Base-by-base conservation (phyloP, 2,329 filamentous ascomycete genomes). In the Trichoderma sp. region DNA sequence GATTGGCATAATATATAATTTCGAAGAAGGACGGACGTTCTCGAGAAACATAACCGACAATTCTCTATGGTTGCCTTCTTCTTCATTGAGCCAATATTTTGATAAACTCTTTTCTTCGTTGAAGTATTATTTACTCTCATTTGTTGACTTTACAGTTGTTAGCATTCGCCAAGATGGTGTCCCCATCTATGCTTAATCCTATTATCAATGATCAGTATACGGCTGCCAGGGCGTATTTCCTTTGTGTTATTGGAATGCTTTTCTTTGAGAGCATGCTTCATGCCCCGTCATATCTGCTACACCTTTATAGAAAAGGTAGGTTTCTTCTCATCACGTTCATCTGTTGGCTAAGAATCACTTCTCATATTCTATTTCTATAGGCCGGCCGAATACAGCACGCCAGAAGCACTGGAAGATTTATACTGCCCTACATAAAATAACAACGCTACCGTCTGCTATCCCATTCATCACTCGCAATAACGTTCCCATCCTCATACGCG, bases 131-230 rank as follows among this genome's bases (percentile, higher is more conserved):
- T 20, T 50, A 20, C 9, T 20, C 43, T 50, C n/a, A 50, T 3
- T 50, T 9, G 20, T 50, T 50, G 43, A 20, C 9, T 50, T 9
- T 20, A 20, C n/a, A 12, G 9, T 50, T 12, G 20, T 50, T 12
- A 50, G 4, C 43, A 50, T 50, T 20, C 63, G 43, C n/a, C 63
- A 66, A 32, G 4, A 66, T 66, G 63, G 63, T 66, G 43, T 68
- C 65, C 20, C 39, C 50, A 57, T 62, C 61, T 15, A 74, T 74
- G 73, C 26, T 72, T 4, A 47, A 61, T 30, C 68, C 74, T 4
- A 57, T 76, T 20, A 68, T 76, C 23, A 20, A 71, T 23, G 74
- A 76, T 63, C 74, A 76, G 57, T 74, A 76, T 69, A 67, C 70
- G 6, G 73, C 74, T 23, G 72, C 74, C 12, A 71, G 72, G 11